phyloP scores from a whole-genome alignment of 163 green algal species.

The Botryococcus braunii region DNA sequence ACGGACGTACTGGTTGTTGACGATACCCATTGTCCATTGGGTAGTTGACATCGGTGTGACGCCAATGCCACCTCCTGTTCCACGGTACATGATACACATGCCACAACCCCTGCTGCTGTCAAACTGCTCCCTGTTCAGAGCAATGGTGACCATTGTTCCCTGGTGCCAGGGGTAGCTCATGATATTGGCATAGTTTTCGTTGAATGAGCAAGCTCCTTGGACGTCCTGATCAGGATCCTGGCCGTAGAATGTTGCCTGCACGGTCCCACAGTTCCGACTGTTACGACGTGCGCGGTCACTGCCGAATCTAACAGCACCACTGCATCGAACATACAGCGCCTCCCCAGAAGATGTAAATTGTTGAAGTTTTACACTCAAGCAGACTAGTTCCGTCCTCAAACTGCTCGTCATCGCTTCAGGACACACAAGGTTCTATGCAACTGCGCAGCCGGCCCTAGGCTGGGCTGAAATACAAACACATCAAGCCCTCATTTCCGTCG shows the following conservation, averaged over 20 bases:
- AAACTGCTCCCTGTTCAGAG: constrained; percentile 26
- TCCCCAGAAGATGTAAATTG: too few species aligned
- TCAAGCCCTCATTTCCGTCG: too few species aligned
- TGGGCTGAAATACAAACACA: too few species aligned
- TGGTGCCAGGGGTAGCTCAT: constrained; percentile 15
- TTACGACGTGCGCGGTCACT: too few species aligned
- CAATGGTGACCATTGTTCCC: constrained; percentile 17
- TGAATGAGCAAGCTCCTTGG: constrained; percentile 23
- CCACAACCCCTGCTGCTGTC: constrained; percentile 15
- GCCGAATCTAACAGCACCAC: too few species aligned
- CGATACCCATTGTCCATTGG: constrained; percentile 10
- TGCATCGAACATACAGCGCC: too few species aligned
- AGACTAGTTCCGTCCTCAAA: background rate
- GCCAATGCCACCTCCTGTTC: constrained; percentile 20
- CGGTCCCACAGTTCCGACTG: background rate
- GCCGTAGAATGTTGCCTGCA: constrained; percentile 22
- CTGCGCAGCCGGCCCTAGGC: too few species aligned
- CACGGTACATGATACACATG: constrained; percentile 27
- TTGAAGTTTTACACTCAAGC: background rate
- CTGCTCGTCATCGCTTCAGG: too few species aligned
- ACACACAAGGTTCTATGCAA: too few species aligned
- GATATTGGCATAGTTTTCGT: constrained; percentile 22
- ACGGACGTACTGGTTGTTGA: constrained; percentile 7
- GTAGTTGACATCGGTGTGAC: constrained; percentile 13
- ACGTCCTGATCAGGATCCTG: constrained; percentile 13